Evolutionary conservation across 805 yeast species (phyloP).

Genomic region (Candida golubevii): DNA sequence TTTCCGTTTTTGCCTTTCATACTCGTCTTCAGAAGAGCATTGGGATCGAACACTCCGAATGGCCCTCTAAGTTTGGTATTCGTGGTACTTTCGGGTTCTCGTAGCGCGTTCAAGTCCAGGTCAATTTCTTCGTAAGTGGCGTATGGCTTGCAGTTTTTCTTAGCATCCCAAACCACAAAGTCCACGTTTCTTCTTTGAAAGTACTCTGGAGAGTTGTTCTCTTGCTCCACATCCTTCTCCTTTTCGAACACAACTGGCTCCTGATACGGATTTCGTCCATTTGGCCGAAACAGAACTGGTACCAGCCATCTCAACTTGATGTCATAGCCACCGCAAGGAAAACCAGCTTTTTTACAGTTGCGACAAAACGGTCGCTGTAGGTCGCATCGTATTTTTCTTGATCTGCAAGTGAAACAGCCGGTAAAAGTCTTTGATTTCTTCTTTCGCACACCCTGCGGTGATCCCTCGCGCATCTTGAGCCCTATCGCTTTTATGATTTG

Average conservation of each 20-base stretch:
- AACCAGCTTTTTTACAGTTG: slow-evolving; percentile 64
- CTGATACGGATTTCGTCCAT: slow-evolving; percentile 26
- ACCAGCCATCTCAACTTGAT: slow-evolving; percentile 76
- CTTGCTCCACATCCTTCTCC: slow-evolving; percentile 14
- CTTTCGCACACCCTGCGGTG: slow-evolving; percentile 1
- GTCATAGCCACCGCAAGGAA: slow-evolving; percentile 78
- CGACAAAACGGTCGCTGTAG: slow-evolving; percentile 62
- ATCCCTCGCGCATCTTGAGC: neutral
- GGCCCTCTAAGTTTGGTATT: slow-evolving; percentile 62
- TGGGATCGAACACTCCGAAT: slow-evolving; percentile 63
- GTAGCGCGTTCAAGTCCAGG: slow-evolving; percentile 46
- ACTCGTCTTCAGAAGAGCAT: neutral
- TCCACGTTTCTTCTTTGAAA: slow-evolving; percentile 69
- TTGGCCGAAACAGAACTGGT: slow-evolving; percentile 37
- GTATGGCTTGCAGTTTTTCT: slow-evolving; percentile 44
- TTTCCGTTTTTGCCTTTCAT: too few relatives aligned
- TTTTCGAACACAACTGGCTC: slow-evolving; percentile 29
- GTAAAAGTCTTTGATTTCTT: slow-evolving; percentile 60
- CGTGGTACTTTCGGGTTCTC: slow-evolving; percentile 29
- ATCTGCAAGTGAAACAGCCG: slow-evolving; percentile 86
- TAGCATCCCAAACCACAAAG: slow-evolving; percentile 66
- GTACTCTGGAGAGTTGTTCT: slow-evolving; percentile 31
- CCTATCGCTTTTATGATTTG: neutral
- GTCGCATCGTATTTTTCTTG: slow-evolving; percentile 79
- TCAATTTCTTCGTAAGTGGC: slow-evolving; percentile 83